Base-by-base conservation (phyloP, 2,329 filamentous ascomycete species). In the Trichoderma hamatum region DNA sequence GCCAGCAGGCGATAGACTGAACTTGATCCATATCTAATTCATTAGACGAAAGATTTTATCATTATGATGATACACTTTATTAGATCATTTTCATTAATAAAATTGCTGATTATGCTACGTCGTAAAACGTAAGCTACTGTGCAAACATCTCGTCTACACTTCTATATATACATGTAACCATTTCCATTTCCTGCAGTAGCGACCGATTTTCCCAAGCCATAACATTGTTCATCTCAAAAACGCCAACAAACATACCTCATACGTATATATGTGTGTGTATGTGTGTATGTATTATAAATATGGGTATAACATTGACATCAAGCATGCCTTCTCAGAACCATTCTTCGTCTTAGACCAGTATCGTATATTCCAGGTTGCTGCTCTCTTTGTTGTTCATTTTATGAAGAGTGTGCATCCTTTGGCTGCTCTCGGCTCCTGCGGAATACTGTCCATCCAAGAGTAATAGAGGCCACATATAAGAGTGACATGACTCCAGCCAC, bases 401-500 rank as follows among this genome's bases (percentile, higher is more conserved):
- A 64, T 28, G 54, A 67, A 4, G 54, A 46, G 11, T 28, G 39
- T 2, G 28, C 54, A 16, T 11, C 21, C 19, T 63, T 39, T 56
- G 55, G 28, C 6, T 70, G 55, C 24, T 54, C 46, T 68, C 30
- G 62, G 9, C 16, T 69, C 63, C 24, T 66, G 58, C 61, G 28
- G 7, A 55, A n/a, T 3, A 68, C 61, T 30, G 70, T 68, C 30
- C 63, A 66, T 6, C 63, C 63, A 7, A 67, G 5, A n/a, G 68
- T 63, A 26, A 73, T 70, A 26, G 78, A 75, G 1, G 71, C 75
- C 11, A 81, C 62, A 73, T 89, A 90, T 3, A 79, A 69, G 5
- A 82, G 51, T 51, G 80, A 82, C 26, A 87, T 74, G 11, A 89
- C 72, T 10, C 78, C 86, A 0, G 87, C 82, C 30, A 90, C 78